Base-by-base conservation (phyloP, 768 basidiomycete species). In the Leccinum fibrillosum region DNA sequence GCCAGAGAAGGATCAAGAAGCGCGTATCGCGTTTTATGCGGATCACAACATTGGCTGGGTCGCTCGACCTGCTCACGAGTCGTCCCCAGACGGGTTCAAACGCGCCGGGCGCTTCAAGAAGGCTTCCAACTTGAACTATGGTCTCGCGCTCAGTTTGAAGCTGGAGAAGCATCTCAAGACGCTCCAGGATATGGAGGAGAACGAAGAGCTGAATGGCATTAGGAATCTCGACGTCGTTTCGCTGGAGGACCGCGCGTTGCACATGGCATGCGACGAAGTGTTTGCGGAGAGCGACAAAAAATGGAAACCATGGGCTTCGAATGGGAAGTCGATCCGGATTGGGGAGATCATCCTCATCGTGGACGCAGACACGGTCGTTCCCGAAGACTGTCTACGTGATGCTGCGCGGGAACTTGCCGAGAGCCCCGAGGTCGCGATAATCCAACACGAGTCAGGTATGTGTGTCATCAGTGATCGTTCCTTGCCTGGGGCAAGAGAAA, bases 41-140 rank as follows among this genome's bases (percentile, higher is more conserved):
- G 75, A 78, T 39, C 82, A 85, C 65, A 79, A 77, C 56, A 82
- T 86, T 48, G 86, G 80, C 17, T 86, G 81, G 76, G 81, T 85
- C 52, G 82, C 85, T 21, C 77, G 85, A 34, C 85, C 85, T 0
- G 71, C 67, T 55, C 83, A 86, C 8, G 26, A 48, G 0, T 56
- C 60, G 0, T 39, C 64, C 5, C 54, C 61, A 1, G 51, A 26
- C 15, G 73, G 67, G 5, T 72, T 73, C 56, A 75, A 72, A n/a
- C 73, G 77, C 30, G 71, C 88, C 0, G 93, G 94, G 8, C 81
- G 92, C 10, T 96, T 96, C 83, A 96, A 96, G 79, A 96, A 96
- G 70, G 92, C 92, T 2, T 88, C 86, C 28, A 96, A 96, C 72
- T 83, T 95, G 83, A 96, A 95, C 71, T 94, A 88, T 59, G 91